phyloP scores from a whole-genome alignment of 148 eudicot genomes.

The Arbutus unedo region DNA sequence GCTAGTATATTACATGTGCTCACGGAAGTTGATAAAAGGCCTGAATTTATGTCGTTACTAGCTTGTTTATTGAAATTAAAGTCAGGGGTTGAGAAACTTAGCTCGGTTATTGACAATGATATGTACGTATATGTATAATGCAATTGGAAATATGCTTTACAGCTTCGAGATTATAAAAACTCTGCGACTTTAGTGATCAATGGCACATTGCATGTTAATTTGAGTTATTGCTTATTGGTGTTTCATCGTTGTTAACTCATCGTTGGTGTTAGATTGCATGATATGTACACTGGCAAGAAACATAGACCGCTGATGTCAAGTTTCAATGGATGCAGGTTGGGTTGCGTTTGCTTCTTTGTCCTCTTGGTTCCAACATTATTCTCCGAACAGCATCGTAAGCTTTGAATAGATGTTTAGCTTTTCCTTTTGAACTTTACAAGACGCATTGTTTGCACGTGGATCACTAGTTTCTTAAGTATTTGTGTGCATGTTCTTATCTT shows the following conservation, averaged over 20 bases:
- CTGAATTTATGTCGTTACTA: background rate
- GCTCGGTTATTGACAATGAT: background rate
- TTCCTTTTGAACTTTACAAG: background rate
- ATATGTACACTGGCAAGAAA: background rate
- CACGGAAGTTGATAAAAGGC: background rate
- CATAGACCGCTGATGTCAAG: background rate
- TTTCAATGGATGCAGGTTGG: constrained; percentile 55
- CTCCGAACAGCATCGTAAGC: constrained; percentile 78
- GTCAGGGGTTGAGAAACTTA: background rate
- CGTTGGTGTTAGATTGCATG: too few relatives aligned
- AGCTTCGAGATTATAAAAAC: background rate
- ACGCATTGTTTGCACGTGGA: background rate
- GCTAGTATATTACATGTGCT: background rate
- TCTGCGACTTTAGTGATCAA: background rate
- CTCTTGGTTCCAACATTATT: constrained; percentile 72
- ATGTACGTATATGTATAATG: too few relatives aligned
- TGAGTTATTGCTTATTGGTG: background rate
- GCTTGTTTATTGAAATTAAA: background rate
- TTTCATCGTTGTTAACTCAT: background rate
- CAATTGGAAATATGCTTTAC: background rate
- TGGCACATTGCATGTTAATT: background rate
- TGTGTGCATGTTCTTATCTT: background rate
- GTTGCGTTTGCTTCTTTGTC: constrained; percentile 70
- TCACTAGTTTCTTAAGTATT: background rate
- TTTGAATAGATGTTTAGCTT: constrained; percentile 9